Evolutionary conservation across 164 flowering plant species (phyloP), one percentile per base, ranked within the genome.

Genomic region (Brasenia schreberi): DNA sequence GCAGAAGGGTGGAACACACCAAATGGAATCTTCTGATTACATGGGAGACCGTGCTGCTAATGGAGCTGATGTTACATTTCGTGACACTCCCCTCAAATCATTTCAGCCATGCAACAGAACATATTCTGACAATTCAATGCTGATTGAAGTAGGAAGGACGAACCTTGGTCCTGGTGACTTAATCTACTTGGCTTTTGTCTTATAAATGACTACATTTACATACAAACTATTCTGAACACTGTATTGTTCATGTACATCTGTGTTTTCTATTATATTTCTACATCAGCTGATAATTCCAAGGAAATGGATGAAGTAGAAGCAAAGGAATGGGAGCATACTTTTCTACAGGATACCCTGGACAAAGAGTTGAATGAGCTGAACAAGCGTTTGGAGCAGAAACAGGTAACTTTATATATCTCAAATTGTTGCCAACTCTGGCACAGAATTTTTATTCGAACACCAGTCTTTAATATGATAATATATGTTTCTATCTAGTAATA

Each of bases 291-390:
- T 19, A 72, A 64, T 79, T 75, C 88, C 61, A 78, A 74, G 69
- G 97, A 83, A 71, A 82, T 83, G 62, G 96, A 88, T 72, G 99
- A 90, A 72, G 97, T 86, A 79, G 90, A 78, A 19, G 87, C 85
- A 53, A 90, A 92, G 71, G 99, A 92, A 79, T 92, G 96, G 99
- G 98, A 92, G 71, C 97, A 92, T 73, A 87, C 86, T 39, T 81
- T 92, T 69, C 74, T 87, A 49, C 97, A 92, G 68, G 83, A 85
- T 73, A 77, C 82, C 4, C 87, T 95, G 99, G 99, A 92, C 79
- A 92, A 87, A 74, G 97, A 95, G 75, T 67, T 95, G 71, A 77
- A 81, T 73, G 97, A 95, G 75, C 74, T 95, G 68, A 90, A 95
- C 74, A 85, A 77, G 65, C 94, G 91, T 62, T 77, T 95, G 63